A percentile compares a stretch with the other conserved stretches of the same genome.
Conservation (phyloP, 1,284 basidiomycete genomes). For the Hemileccinum hortonii region DNA sequence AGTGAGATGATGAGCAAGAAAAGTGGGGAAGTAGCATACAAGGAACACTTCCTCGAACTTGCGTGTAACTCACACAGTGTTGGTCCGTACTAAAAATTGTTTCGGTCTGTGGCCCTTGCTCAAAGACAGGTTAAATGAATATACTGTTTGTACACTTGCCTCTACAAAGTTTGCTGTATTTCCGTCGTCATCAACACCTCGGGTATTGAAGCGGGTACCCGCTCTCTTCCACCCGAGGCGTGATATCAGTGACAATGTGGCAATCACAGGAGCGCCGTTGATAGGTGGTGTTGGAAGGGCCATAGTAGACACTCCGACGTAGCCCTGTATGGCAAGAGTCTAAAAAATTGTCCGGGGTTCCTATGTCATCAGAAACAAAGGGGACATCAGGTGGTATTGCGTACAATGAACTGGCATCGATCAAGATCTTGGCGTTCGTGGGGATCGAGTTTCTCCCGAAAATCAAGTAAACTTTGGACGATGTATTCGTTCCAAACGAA, state of each 20-base stretch:
- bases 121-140: slow-evolving; percentile 1
- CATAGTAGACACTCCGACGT: slow-evolving; percentile 72
- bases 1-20: slow-evolving; percentile 15
- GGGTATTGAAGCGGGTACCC: slow-evolving; percentile 95
- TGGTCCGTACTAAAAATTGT: slow-evolving; percentile 84
- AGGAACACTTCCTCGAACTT: slow-evolving; percentile 92
- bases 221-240: slow-evolving; percentile 93
- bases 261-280: slow-evolving; percentile 62
- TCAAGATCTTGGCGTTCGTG: slow-evolving; percentile 72
- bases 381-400: slow-evolving; percentile 34
- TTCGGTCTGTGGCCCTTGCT: slow-evolving; percentile 66
- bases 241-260: slow-evolving; percentile 78
- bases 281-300: slow-evolving; percentile 72
- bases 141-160: slow-evolving; percentile 42
- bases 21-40: slow-evolving; percentile 50
- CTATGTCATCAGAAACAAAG: slow-evolving; percentile 21
- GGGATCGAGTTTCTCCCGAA: slow-evolving; percentile 70
- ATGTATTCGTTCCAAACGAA: slow-evolving; percentile 91
- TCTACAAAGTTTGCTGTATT: slow-evolving; percentile 98
- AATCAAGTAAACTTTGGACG: slow-evolving; percentile 76
- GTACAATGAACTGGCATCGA: slow-evolving; percentile 76
- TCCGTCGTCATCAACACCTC: slow-evolving; percentile 97
- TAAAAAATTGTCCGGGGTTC: slow-evolving; percentile 24
- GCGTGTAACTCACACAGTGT: slow-evolving; percentile 85
- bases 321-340: slow-evolving; percentile 95